Evolutionary conservation across 2,329 filamentous ascomycete genomes (phyloP).

Genomic region (Fulvia fulva): DNA sequence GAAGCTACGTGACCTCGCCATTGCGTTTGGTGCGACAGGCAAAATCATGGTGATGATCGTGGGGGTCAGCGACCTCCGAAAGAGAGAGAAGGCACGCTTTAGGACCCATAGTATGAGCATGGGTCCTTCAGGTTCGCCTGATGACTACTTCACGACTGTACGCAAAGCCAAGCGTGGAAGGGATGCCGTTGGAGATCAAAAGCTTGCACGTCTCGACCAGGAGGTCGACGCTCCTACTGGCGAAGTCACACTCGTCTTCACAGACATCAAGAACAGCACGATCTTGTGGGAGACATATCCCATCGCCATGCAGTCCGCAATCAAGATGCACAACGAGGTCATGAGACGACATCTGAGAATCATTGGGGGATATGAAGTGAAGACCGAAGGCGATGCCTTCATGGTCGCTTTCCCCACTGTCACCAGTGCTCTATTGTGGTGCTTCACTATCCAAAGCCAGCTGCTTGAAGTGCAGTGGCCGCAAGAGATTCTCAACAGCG

Average conservation of each 20-base stretch:
- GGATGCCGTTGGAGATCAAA: conserved; percentile 71
- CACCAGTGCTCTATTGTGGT: conserved; percentile 91
- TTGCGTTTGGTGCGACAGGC: conserved; percentile 86
- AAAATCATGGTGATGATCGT: conserved; percentile 99
- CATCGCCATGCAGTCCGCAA: conserved; percentile 91
- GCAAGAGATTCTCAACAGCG: conserved; percentile 81
- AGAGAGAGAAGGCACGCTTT: conserved; percentile 70
- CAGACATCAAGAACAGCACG: conserved; percentile 98
- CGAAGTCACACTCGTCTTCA: conserved; percentile 91
- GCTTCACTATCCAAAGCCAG: conserved; percentile 85
- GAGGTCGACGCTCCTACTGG: conserved; percentile 90
- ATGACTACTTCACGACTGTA: conserved; percentile 63
- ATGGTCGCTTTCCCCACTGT: conserved; percentile 98
- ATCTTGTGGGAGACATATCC: conserved; percentile 94
- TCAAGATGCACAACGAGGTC: conserved; percentile 94
- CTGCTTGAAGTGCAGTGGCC: conserved; percentile 91
- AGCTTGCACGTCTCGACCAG: conserved; percentile 77
- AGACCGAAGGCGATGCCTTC: conserved; percentile 98
- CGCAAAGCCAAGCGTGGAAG: conserved; percentile 60
- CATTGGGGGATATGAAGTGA: conserved; percentile 96
- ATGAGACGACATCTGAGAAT: conserved; percentile 90
- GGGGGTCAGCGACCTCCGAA: conserved; percentile 84
- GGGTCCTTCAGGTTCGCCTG: conserved; percentile 69
- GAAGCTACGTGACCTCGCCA: conserved; percentile 88
- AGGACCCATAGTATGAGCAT: conserved; percentile 82